Evolutionary conservation across 352 stramenopile species (phyloP).

Genomic region (Pelagophyceae sp.): DNA sequence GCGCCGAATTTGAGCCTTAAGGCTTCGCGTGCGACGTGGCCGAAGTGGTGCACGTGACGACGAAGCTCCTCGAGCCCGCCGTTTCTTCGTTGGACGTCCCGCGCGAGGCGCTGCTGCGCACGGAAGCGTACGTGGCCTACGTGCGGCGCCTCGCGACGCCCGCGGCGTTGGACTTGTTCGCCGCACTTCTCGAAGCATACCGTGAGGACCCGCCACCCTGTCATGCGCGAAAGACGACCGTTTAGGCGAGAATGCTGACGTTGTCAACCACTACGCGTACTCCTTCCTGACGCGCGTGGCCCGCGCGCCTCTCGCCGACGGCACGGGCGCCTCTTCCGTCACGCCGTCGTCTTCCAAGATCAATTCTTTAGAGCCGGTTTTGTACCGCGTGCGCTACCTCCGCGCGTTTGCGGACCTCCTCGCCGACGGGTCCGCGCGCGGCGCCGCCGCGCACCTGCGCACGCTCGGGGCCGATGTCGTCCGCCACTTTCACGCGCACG

Average conservation of each 20-base stretch:
- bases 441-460: not conserved
- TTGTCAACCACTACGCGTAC: slow-evolving; percentile 11
- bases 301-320: not conserved
- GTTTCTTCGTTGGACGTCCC: too few species aligned
- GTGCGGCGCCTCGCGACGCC: not conserved
- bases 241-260: not conserved
- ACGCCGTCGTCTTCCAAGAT: not conserved
- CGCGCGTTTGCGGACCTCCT: not conserved
- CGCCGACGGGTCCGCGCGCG: not conserved
- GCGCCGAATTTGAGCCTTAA: too few species aligned
- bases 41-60: slow-evolving; percentile 6
- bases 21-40: slow-evolving; percentile 7
- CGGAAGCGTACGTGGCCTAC: not conserved
- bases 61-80: not conserved
- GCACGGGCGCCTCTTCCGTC: not conserved
- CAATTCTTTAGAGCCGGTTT: not conserved
- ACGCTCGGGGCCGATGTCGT: not conserved
- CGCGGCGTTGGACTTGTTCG: not conserved
- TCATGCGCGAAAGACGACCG: too few species aligned
- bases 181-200: not conserved
- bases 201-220: too few species aligned
- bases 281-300: slow-evolving; percentile 1
- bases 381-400: not conserved
- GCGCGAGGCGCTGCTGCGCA: too few species aligned
- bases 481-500: slow-evolving; percentile 15